Base-by-base conservation (phyloP, 352 stramenopile species). In the Peronospora farinosa region DNA sequence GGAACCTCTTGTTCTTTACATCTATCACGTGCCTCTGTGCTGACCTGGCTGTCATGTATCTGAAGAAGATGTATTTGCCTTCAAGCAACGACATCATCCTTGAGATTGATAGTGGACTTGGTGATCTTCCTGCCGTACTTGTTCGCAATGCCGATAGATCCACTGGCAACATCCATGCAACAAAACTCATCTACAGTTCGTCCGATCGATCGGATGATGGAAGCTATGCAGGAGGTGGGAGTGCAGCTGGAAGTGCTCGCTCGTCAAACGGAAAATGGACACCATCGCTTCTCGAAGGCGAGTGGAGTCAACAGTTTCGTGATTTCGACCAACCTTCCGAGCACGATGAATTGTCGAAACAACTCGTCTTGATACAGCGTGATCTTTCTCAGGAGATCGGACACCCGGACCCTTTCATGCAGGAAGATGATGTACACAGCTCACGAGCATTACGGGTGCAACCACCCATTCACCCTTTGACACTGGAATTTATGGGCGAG, bases 401-500 rank as follows among this genome's bases (percentile, higher is more conserved):
- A 1, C 57, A 86, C 5, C 64, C 73, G 0, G 79, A 91, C 28
- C 73, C 77, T 9, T 54, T 87, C 1, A 57, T 70, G 17, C 53
- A 79, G 37, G 79, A 91, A 67, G 79, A 91, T 19, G 74, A 88
- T 23, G 53, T 68, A 0, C 78, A 89, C 17, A 86, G 67, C 23
- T 84, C 74, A 9, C 60, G 74, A 0, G 75, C 72, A 0, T 50
- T 89, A 5, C 78, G 78, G 12, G 67, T 86, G 7, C 79, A 91
- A 32, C 78, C 77, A 23, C 69, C 63, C 3, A 67, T 93, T 0
- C 82, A 91, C 23, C 82, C 82, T 0, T 62, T 93, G 11, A 90
- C 82, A 0, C 52, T 91, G 0, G 79, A 90, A 35, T 93, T 93
- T 27, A 91, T 91, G 79, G 82, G 82, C 1, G 82, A 93, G 37